Evolutionary conservation across 306 rosid species (phyloP).

Genomic region (Quillaja saponaria): DNA sequence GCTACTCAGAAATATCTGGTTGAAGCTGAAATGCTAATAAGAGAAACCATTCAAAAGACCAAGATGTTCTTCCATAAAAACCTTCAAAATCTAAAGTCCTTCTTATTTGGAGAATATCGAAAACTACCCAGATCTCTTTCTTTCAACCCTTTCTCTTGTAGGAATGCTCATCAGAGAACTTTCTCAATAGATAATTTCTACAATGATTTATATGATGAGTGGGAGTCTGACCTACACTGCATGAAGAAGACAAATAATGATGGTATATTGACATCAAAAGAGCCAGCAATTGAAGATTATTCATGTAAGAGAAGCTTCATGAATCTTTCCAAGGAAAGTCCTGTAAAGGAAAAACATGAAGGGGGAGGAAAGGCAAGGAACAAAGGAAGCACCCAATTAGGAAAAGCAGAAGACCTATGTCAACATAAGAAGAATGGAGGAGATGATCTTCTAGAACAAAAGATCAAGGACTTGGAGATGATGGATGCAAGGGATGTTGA

Average conservation of each 20-base stretch:
- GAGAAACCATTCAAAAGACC: constrained; percentile 57
- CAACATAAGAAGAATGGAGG: constrained; percentile 30
- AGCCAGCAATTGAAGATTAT: constrained; percentile 42
- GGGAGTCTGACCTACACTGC: constrained; percentile 56
- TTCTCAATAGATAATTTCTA: constrained; percentile 53
- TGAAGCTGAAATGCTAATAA: constrained; percentile 64
- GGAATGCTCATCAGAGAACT: constrained; percentile 38
- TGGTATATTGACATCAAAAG: constrained; percentile 28
- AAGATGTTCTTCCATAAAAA: constrained; percentile 45
- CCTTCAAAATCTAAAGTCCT: constrained; percentile 50
- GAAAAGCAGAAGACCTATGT: constrained; percentile 41
- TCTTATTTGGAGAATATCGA: constrained; percentile 59
- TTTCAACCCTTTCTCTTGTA: constrained; percentile 51
- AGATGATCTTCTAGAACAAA: constrained; percentile 50
- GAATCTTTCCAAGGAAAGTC: constrained; percentile 33
- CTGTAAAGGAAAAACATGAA: constrained; percentile 40
- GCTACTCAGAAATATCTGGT: constrained; percentile 30
- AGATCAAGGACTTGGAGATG: constrained; percentile 83
- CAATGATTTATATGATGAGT: constrained; percentile 63
- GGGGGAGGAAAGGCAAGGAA: constrained; percentile 41
- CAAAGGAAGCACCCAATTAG: constrained; percentile 26
- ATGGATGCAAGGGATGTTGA: constrained; percentile 71
- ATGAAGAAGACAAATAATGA: constrained; percentile 33
- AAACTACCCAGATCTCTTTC: constrained; percentile 68
- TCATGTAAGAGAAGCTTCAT: constrained; percentile 31